These are phyloP conservation scores for Geranium incanum DNA, from an alignment of 441 rosid genomes.

Conservation along the genomic window DNA sequence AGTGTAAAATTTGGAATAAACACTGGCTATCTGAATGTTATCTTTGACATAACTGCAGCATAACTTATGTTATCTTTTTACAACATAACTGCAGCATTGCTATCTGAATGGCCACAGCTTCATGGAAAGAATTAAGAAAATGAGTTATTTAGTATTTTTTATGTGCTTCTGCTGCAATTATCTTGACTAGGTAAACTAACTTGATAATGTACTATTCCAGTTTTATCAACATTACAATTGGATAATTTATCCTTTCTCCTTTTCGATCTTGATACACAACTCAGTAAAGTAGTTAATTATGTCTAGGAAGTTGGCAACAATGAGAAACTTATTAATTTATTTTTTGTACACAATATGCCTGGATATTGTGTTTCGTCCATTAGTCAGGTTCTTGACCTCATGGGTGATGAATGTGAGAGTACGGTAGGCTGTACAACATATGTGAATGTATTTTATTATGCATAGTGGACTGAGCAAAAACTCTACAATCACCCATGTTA, in stretches of 20 bases:
- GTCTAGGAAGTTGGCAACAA: background rate
- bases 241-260: background rate
- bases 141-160: background rate
- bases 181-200: background rate
- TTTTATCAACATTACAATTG: background rate
- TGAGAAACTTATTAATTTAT: background rate
- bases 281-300: background rate
- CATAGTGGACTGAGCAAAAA: background rate
- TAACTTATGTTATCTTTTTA: too few species aligned
- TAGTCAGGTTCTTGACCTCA: background rate
- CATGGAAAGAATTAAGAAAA: background rate
- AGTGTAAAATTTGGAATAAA: background rate
- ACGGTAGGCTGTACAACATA: background rate
- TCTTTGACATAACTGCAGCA: too few species aligned
- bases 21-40: too few species aligned
- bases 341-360: background rate
- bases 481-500: background rate
- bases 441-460: background rate
- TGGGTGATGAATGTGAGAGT: slow-evolving; percentile 3
- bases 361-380: background rate
- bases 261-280: background rate
- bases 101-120: background rate
- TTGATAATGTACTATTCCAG: background rate
- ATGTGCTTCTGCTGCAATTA: background rate
- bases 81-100: background rate